Evolutionary conservation across 2,329 filamentous ascomycete species (phyloP).

Genomic region (Aspergillus persii): DNA sequence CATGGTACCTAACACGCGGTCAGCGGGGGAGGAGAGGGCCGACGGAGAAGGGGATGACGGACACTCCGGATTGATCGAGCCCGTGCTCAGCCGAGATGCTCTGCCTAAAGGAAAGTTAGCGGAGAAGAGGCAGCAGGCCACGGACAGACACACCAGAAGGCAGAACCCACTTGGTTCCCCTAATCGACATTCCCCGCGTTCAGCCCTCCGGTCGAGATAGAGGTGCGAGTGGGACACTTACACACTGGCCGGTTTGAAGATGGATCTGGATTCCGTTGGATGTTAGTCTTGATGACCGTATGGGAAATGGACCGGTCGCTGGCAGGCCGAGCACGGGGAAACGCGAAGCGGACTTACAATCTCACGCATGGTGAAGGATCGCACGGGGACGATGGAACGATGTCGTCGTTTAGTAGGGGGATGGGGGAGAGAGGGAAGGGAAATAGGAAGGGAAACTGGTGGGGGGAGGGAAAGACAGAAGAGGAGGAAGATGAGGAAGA

Average conservation of each 20-base stretch:
- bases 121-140: slow-evolving; percentile 33
- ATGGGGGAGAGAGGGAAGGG: too few species aligned
- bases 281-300: background rate
- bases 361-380: background rate
- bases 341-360: background rate
- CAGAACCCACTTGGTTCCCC: slow-evolving; percentile 99
- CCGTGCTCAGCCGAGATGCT: slow-evolving; percentile 86
- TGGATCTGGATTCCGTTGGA: slow-evolving; percentile 66
- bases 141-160: slow-evolving; percentile 75
- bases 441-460: too few species aligned
- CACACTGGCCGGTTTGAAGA: slow-evolving; percentile 99
- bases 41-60: slow-evolving; percentile 53
- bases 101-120: slow-evolving; percentile 56
- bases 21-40: slow-evolving; percentile 38
- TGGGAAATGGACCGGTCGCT: background rate
- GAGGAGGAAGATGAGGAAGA: too few species aligned
- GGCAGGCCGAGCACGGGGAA: background rate
- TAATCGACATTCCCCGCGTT: slow-evolving; percentile 39
- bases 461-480: too few species aligned
- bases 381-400: background rate
- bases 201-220: background rate
- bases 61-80: slow-evolving; percentile 93
- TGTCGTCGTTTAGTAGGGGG: too few species aligned
- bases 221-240: slow-evolving; percentile 52
- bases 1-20: slow-evolving; percentile 71